Percentiles rank a stretch among this genome's conserved stretches.
Evolutionary conservation across 345 rosid species (phyloP).

Genomic region (Bruguiera sexangula): DNA sequence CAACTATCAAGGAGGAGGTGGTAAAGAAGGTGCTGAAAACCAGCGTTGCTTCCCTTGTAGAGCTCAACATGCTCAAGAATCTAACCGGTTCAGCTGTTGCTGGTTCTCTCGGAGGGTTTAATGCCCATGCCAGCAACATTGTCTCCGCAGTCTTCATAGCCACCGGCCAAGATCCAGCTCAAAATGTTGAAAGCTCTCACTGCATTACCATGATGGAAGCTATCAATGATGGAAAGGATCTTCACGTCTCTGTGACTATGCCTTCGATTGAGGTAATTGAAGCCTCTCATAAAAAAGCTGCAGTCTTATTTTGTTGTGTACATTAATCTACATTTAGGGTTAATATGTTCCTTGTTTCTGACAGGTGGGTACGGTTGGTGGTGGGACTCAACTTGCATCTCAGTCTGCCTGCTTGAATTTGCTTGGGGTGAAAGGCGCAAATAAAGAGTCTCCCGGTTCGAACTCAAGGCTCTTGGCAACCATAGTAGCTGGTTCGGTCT

Average conservation of each 20-base stretch:
- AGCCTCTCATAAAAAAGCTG: neutral
- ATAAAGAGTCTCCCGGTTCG: conserved; percentile 60
- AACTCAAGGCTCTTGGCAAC: conserved; percentile 68
- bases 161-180: conserved; percentile 93
- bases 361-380: conserved; percentile 88
- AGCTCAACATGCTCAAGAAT: conserved; percentile 86
- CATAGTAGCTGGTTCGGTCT: conserved; percentile 74
- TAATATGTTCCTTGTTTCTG: neutral
- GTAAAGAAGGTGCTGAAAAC: conserved; percentile 76
- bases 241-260: conserved; percentile 81
- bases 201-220: conserved; percentile 96
- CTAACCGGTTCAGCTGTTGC: conserved; percentile 81
- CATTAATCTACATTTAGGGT: neutral
- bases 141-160: conserved; percentile 81
- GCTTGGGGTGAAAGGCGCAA: conserved; percentile 78
- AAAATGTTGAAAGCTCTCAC: conserved; percentile 83
- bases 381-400: conserved; percentile 86
- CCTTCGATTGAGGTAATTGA: conserved; percentile 71
- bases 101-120: conserved; percentile 84
- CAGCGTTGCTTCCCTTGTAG: conserved; percentile 62
- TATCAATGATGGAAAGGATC: conserved; percentile 70
- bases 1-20: conserved; percentile 63
- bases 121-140: conserved; percentile 86
- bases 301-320: neutral
- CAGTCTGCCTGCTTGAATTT: conserved; percentile 83